A percentile compares a stretch with the other conserved stretches of the same genome.
phyloP scores from a whole-genome alignment of 306 rosid genomes.

The Prunus davidiana region DNA sequence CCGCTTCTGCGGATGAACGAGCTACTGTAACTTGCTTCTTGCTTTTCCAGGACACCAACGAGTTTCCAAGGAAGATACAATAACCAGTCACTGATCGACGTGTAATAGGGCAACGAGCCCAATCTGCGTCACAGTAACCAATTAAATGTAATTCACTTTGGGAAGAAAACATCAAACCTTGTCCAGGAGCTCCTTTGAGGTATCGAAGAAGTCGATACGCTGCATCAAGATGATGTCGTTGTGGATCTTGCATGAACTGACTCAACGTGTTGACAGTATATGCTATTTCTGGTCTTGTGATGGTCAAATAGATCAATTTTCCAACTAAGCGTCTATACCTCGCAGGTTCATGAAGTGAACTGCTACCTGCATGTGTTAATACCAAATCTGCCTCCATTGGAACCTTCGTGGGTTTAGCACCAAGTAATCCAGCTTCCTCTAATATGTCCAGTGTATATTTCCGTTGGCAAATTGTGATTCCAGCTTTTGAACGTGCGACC shows the following conservation, averaged over 20 bases:
- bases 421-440: too few species aligned
- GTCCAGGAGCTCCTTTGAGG: neutral
- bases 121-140: too few species aligned
- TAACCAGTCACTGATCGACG: too few species aligned
- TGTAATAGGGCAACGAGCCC: too few species aligned
- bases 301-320: neutral
- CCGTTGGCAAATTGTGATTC: too few species aligned
- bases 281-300: neutral
- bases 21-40: neutral
- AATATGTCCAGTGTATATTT: too few species aligned
- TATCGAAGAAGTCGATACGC: neutral
- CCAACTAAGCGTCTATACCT: neutral
- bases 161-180: neutral
- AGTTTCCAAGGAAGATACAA: neutral
- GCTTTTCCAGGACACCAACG: neutral
- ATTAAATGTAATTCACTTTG: too few species aligned
- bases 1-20: neutral
- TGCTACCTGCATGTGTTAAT: too few species aligned
- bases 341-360: too few species aligned
- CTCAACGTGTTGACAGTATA: neutral
- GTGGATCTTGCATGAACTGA: conserved; percentile 5
- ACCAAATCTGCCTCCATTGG: too few species aligned
- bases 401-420: too few species aligned
- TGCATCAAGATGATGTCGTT: neutral
- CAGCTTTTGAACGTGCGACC: too few species aligned